Evolutionary conservation across 2,329 filamentous ascomycete species (phyloP), one percentile per base, ranked within the genome.

Genomic region (Sporothrix dimorphospora): DNA sequence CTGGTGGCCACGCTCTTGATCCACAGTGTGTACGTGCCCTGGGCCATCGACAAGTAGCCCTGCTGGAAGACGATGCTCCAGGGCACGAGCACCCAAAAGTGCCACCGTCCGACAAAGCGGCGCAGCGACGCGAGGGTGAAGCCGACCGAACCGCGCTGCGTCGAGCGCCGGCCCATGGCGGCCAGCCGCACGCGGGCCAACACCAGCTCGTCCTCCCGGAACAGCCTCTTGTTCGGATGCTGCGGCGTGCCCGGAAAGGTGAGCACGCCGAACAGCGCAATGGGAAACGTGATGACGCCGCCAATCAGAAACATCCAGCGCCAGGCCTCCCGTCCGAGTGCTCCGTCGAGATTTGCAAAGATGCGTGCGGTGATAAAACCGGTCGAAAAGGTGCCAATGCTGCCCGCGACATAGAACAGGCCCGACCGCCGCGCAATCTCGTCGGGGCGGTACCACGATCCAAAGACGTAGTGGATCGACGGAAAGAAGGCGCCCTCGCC

Each of bases 281-380:
- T 73, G 1, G 76, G 77, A 2, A 78, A 55, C 6, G 74, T 74
- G 24, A 78, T 74, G 27, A 77, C 66, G 3, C 81, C 80, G 72
- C 82, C 81, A 74, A 83, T 80, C 40, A 83, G 77, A 72, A 83
- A 83, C 0, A 83, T 76, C 81, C 81, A 84, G 27, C 80, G 78
- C 78, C 78, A 83, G 0, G 80, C 82, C 0, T 79, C 76, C 16
- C 79, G 75, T 0, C 80, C 81, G 6, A 78, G 71, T 1, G 30
- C 57, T 3, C 80, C 81, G 24, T 81, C 76, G 51, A 83, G 75
- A 21, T 77, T 80, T 74, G 82, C 80, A 7, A 82, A 73, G 69
- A 82, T 81, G 0, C 81, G 79, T 0, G 66, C 72, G 19, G 59
- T 59, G 1, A 73, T 27, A 12, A 71, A 53, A 1, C 72, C 72